Evolutionary conservation across 768 basidiomycete genomes (phyloP).

Genomic region (Kondoa subrosea): DNA sequence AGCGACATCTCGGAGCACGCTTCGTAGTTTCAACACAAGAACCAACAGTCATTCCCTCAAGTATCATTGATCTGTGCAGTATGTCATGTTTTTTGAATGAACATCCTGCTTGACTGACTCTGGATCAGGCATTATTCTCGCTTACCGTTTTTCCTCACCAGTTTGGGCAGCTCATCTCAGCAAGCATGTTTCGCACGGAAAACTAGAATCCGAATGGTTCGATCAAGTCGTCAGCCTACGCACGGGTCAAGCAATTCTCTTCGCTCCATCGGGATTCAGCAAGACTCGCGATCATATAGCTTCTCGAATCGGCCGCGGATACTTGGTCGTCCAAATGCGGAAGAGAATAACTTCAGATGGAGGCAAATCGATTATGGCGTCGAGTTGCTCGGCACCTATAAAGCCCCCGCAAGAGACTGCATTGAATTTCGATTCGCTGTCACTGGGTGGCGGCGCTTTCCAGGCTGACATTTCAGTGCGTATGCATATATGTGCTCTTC

Average conservation of each 20-base stretch:
- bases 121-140: slow-evolving; percentile 35
- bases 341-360: not conserved
- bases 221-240: slow-evolving; percentile 11
- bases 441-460: too few relatives aligned
- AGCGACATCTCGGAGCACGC: slow-evolving; percentile 52
- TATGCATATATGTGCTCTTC: too few relatives aligned
- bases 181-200: slow-evolving; percentile 39
- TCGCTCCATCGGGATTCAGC: slow-evolving; percentile 5
- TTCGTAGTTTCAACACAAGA: slow-evolving; percentile 63
- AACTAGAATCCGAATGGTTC: slow-evolving; percentile 6
- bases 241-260: slow-evolving; percentile 13
- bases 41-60: slow-evolving; percentile 54
- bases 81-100: slow-evolving; percentile 6
- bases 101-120: not conserved
- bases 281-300: not conserved
- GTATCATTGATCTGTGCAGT: slow-evolving; percentile 50
- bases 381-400: not conserved
- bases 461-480: too few relatives aligned
- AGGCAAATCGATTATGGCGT: not conserved
- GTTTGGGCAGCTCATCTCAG: slow-evolving; percentile 57
- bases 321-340: not conserved
- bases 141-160: slow-evolving; percentile 59
- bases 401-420: not conserved
- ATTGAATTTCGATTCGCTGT: not conserved
- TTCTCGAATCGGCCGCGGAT: not conserved